Evolutionary conservation across 2,329 filamentous ascomycete species (phyloP), one percentile per base, ranked within the genome.

Genomic region (Aspergillus arachidicola): DNA sequence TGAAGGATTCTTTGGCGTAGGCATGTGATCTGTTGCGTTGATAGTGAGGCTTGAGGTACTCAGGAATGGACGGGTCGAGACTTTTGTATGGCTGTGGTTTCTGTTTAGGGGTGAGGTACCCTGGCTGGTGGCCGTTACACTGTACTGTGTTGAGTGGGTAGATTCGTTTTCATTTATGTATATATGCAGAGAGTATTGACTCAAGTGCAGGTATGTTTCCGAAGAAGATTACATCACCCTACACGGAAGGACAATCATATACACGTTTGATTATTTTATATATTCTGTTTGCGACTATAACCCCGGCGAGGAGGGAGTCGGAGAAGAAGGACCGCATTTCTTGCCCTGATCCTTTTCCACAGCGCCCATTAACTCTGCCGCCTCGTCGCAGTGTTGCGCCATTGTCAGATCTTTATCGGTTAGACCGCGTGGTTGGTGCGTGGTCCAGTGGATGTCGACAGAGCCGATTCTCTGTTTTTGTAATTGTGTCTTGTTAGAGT

Each of bases 381-480:
- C 73, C 54, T 75, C 67, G 57, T 80, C 77, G 59, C 78, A 79
- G 58, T 75, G 74, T 54, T 68, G 70, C 4, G 78, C 78, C 73
- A 79, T 75, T 4, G 66, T 64, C 34, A 75, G 67, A 61, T 80
- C 78, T 63, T 79, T 78, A 32, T 70, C 63, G 11, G 76, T 75
- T 28, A 80, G 71, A 28, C 78, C 78, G n/a, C 73, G 75, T 7
- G 77, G 78, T 23, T 68, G 66, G 69, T 80, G 77, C 48, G 78
- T 79, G 19, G 77, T 79, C 78, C 78, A 80, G 69, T 78, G 73
- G 59, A 78, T 68, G 64, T 76, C 72, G 43, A 79, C 76, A 2
- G 75, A 76, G 7, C 76, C 76, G 63, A 77, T 70, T 54, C 75
- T 69, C 75, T 78, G 58, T 19, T n/a, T 30, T 16, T 14, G 4